Conservation (phyloP, 768 basidiomycete genomes). For the Gloeophyllum trabeum region DNA sequence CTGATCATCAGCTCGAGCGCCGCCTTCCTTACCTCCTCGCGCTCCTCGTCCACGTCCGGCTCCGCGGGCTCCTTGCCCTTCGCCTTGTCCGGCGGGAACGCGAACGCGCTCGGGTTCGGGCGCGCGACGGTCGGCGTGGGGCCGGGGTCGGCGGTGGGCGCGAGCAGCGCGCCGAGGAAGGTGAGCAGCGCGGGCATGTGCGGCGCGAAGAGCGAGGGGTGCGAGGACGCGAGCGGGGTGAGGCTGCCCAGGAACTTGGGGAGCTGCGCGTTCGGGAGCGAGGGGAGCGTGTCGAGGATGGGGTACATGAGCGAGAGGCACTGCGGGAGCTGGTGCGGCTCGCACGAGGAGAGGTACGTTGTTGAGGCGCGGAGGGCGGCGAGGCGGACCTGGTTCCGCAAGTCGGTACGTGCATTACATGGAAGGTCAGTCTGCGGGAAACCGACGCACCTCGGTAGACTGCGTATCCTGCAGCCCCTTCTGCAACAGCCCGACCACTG, state of each 20-base stretch:
- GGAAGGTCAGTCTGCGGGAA: neutral
- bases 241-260: conserved; percentile 58
- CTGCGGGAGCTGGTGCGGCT: conserved; percentile 48
- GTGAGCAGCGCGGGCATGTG: conserved; percentile 58
- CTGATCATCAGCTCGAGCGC: conserved; percentile 80
- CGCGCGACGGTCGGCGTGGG: conserved; percentile 42
- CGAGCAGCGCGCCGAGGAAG: conserved; percentile 63
- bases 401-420: conserved; percentile 1
- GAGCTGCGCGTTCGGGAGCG: conserved; percentile 40
- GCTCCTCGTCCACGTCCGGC: conserved; percentile 39
- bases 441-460: conserved; percentile 41
- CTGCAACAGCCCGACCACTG: conserved; percentile 55
- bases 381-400: conserved; percentile 44
- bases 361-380: conserved; percentile 63
- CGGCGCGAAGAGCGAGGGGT: conserved; percentile 62
- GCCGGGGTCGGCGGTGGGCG: conserved; percentile 45
- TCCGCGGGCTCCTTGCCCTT: conserved; percentile 13
- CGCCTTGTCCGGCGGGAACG: conserved; percentile 26
- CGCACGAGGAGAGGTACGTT: conserved; percentile 55
- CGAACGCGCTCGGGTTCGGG: conserved; percentile 26
- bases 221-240: conserved; percentile 56
- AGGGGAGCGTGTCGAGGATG: conserved; percentile 66
- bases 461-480: conserved; percentile 57
- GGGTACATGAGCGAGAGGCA: conserved; percentile 50
- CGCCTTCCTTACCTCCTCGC: conserved; percentile 55